Evolutionary conservation across 495 filamentous ascomycete genomes (phyloP).

Genomic region (Hypoxylon lenormandii): DNA sequence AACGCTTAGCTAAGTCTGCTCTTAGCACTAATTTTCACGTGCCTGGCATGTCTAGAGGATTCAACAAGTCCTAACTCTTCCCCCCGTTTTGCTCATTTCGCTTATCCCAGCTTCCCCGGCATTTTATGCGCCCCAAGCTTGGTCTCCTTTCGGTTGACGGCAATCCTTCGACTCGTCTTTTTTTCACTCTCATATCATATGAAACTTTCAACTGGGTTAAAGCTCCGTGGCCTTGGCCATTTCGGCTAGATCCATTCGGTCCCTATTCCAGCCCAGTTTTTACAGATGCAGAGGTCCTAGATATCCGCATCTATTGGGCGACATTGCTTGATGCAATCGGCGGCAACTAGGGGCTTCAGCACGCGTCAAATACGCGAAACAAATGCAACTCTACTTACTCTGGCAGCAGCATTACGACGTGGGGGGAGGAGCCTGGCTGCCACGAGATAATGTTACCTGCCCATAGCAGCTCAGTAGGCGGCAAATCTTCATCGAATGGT

Average conservation of each 20-base stretch:
- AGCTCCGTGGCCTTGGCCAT: neutral
- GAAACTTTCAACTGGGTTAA: neutral
- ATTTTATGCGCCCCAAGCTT: neutral
- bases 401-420: too few relatives aligned
- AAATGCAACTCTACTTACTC: neutral
- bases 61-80: neutral
- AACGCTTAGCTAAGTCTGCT: too few relatives aligned
- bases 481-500: too few relatives aligned
- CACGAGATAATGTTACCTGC: neutral
- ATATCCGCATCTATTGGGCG: neutral
- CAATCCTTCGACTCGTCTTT: neutral
- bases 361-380: neutral
- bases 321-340: neutral
- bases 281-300: neutral
- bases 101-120: neutral
- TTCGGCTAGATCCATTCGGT: neutral
- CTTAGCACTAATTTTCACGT: too few relatives aligned
- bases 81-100: neutral
- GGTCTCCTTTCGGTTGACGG: slow-evolving; percentile 1
- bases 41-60: too few relatives aligned
- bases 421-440: neutral
- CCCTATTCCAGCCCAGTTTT: too few relatives aligned
- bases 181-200: too few relatives aligned
- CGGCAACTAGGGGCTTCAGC: neutral
- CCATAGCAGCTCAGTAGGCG: neutral